phyloP scores from a whole-genome alignment of 2,329 filamentous ascomycete genomes.

The Talaromyces sp. region DNA sequence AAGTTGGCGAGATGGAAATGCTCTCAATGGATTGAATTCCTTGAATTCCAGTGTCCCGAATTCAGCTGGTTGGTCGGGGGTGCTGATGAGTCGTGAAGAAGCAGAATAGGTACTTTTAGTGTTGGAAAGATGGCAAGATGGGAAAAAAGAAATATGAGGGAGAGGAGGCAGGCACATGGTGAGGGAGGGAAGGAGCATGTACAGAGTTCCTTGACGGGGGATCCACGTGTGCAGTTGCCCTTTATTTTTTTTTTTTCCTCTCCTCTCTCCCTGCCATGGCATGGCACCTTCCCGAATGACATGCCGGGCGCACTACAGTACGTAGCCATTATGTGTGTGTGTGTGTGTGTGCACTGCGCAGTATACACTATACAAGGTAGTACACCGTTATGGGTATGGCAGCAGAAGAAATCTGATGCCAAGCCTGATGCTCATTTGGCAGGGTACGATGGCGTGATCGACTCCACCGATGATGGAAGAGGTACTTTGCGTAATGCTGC shows the following conservation, averaged over 20 bases:
- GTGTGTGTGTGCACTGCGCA: background rate
- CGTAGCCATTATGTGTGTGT: background rate
- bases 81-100: background rate
- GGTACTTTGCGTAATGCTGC: background rate
- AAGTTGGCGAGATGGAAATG: background rate
- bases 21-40: background rate
- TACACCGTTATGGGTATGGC: too few relatives aligned
- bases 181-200: background rate
- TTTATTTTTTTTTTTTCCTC: too few relatives aligned
- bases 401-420: background rate
- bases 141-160: background rate
- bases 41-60: background rate
- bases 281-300: background rate
- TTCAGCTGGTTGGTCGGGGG: background rate
- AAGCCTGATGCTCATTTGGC: constrained; percentile 9
- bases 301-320: too few relatives aligned
- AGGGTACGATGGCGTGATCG: constrained; percentile 17
- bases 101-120: background rate
- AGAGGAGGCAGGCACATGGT: background rate
- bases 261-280: background rate
- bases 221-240: constrained; percentile 1
- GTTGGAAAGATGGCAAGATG: too few relatives aligned
- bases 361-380: too few relatives aligned
- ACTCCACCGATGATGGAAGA: constrained; percentile 19
- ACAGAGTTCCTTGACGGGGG: too few relatives aligned